Conservation (phyloP, 2,329 filamentous ascomycete genomes). For the Exophiala calicioides region DNA sequence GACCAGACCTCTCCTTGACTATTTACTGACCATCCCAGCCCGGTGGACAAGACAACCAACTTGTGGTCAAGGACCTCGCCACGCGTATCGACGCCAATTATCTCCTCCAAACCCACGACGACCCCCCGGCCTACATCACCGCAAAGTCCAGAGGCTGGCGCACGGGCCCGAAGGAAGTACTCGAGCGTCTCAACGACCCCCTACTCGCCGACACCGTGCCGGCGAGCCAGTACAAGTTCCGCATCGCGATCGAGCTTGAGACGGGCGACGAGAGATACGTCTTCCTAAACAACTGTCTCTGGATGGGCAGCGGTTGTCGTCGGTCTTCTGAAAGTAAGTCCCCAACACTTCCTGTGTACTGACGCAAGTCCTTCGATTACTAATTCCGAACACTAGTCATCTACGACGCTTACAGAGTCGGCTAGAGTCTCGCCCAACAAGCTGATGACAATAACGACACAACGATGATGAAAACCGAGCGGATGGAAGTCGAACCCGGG, state of each 20-base stretch:
- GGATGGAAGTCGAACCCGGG: no score
- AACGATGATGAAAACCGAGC: no score
- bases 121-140: constrained; percentile 52
- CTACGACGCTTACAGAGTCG: constrained; percentile 31
- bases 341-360: not conserved
- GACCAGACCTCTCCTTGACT: constrained; percentile 1
- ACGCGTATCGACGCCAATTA: constrained; percentile 49
- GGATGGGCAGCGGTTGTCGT: constrained; percentile 52
- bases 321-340: constrained; percentile 47
- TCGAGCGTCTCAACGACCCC: constrained; percentile 50
- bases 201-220: constrained; percentile 48
- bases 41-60: constrained; percentile 53
- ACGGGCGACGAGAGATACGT: constrained; percentile 53
- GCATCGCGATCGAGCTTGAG: constrained; percentile 50
- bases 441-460: no score
- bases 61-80: constrained; percentile 50
- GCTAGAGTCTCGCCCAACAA: constrained; percentile 10
- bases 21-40: constrained; percentile 37
- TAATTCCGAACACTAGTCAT: constrained; percentile 24
- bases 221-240: constrained; percentile 52
- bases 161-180: constrained; percentile 50
- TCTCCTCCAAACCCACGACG: constrained; percentile 53
- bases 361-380: not conserved
- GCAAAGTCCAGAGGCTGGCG: constrained; percentile 52
- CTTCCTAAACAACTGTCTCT: constrained; percentile 53